Evolutionary conservation across 1,284 basidiomycete genomes (phyloP), one percentile per base, ranked within the genome.

Genomic region (Ustilago curta): DNA sequence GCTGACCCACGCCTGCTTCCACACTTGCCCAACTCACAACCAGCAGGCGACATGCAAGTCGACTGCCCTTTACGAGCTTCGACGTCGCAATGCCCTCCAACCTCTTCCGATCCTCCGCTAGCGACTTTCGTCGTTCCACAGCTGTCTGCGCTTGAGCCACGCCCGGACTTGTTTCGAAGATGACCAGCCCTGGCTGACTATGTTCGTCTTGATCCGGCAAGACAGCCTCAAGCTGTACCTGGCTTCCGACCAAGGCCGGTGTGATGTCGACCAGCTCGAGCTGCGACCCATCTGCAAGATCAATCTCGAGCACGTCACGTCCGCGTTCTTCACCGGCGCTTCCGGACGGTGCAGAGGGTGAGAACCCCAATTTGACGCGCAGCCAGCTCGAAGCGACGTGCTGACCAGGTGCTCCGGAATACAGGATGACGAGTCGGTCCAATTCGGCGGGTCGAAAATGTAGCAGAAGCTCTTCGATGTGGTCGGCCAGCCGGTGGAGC

Each of bases 361-460:
- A 60, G 16, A 70, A 60, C 1, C 72, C 72, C 18, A 78, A 66
- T 27, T 78, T 78, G 60, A 64, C 54, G 3, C 76, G 65, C 14
- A 78, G 54, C 76, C 76, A 78, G 31, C 66, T 59, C 5, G 76
- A 76, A 1, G 69, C 73, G 3, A 70, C 67, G 12, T 70, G 67
- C 40, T 64, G 55, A 23, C 55, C 44, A 9, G 61, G 61, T 3
- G 72, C 61, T 8, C 67, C 69, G 3, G 54, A 61, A 44, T 69
- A 69, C 16, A 71, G 47, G 35, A 70, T 40, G 4, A 60, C 48
- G 8, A 68, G 66, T 2, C 54, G 59, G 21, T 67, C 64, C 40
- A 71, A 27, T 27, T 65, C 62, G 5, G 63, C 68, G 3, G 58
- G 70, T 19, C 61, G 55, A 52, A 62, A 75, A 35, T 59, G 67